Conservation (phyloP, 2,329 filamentous ascomycete species). For the Cordyceps sp. region DNA sequence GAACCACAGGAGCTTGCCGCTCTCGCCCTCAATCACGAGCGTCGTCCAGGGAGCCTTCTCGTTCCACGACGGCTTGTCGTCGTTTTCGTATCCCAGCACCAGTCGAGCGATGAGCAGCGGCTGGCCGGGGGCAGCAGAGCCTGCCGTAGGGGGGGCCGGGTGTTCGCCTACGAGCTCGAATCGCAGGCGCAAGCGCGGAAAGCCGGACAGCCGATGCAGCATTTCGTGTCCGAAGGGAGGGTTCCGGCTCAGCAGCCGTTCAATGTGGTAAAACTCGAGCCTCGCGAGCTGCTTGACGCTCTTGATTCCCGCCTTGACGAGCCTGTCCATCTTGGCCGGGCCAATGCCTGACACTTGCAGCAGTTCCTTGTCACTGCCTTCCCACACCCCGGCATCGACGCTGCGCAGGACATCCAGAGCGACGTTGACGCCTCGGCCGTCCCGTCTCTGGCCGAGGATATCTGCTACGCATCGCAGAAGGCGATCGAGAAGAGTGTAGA, state of each 20-base stretch:
- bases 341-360: conserved; percentile 73
- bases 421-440: conserved; percentile 50
- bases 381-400: conserved; percentile 62
- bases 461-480: conserved; percentile 21
- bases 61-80: conserved; percentile 42
- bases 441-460: conserved; percentile 22
- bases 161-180: conserved; percentile 14
- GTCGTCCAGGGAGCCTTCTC: conserved; percentile 52
- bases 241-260: conserved; percentile 60
- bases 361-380: conserved; percentile 64
- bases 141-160: background rate
- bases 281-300: conserved; percentile 54
- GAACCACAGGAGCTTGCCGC: conserved; percentile 45
- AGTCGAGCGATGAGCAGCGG: conserved; percentile 34
- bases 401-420: conserved; percentile 67
- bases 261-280: conserved; percentile 55
- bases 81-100: conserved; percentile 56
- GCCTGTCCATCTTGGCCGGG: conserved; percentile 54
- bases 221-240: conserved; percentile 67
- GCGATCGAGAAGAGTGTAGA: conserved; percentile 16
- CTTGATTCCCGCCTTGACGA: conserved; percentile 53
- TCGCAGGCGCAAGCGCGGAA: conserved; percentile 41
- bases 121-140: conserved; percentile 13
- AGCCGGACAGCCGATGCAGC: conserved; percentile 45
- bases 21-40: conserved; percentile 48